Evolutionary conservation across 78 protist species (phyloP).

Genomic region (Andalucia godoyi): DNA sequence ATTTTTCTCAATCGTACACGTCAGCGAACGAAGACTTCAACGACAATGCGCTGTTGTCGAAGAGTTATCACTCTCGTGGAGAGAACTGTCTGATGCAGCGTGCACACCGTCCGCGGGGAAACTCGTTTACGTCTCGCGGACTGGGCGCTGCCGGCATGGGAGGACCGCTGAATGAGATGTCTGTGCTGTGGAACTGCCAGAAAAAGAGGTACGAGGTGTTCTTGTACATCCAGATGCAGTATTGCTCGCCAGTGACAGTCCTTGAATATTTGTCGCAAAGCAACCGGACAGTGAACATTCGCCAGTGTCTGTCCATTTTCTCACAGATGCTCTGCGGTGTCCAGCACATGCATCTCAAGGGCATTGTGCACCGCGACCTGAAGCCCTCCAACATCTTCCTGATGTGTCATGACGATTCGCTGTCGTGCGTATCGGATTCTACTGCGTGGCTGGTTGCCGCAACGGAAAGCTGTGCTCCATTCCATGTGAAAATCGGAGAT

Average conservation of each 20-base stretch:
- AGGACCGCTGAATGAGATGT: too few species aligned
- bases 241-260: neutral
- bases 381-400: conserved; percentile 1
- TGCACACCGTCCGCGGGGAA: too few species aligned
- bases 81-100: too few species aligned
- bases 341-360: neutral
- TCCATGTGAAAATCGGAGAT: conserved; percentile 1
- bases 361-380: neutral
- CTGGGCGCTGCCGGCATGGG: too few species aligned
- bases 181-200: neutral
- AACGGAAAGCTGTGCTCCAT: too few species aligned
- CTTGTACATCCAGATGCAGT: neutral
- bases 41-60: too few species aligned
- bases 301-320: neutral
- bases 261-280: neutral
- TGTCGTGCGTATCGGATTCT: too few species aligned
- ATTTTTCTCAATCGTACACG: too few species aligned
- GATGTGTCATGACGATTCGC: neutral
- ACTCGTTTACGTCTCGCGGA: too few species aligned
- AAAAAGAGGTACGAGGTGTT: neutral
- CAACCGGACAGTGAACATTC: neutral
- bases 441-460: too few species aligned
- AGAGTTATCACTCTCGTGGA: too few species aligned
- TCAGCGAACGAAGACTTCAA: neutral
- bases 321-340: neutral